phyloP scores from a whole-genome alignment of 1,284 basidiomycete genomes.

The Pyrrhoderma lamaoense region DNA sequence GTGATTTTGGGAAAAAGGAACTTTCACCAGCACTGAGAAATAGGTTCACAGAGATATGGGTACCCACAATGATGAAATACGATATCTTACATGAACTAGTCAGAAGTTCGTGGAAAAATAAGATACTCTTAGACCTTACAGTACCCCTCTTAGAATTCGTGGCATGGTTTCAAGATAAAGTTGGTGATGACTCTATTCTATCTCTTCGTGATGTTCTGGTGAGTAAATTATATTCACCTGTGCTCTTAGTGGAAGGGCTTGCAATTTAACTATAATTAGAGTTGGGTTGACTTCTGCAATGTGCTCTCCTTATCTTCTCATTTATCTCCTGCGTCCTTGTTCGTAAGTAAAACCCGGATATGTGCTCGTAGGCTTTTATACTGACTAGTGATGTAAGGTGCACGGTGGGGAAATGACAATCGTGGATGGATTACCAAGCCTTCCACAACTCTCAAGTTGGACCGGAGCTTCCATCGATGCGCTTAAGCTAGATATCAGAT shows the following conservation, averaged over 20 bases:
- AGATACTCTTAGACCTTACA: constrained; percentile 55
- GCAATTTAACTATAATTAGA: constrained; percentile 37
- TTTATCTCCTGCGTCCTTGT: constrained; percentile 49
- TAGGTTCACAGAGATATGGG: constrained; percentile 99
- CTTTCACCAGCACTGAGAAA: constrained; percentile 95
- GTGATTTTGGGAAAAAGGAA: constrained; percentile 99
- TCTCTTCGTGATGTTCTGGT: constrained; percentile 89
- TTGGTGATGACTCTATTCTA: constrained; percentile 63
- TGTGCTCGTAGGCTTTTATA: constrained; percentile 10
- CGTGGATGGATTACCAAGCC: constrained; percentile 69
- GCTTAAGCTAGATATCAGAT: background rate
- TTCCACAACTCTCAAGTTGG: constrained; percentile 31
- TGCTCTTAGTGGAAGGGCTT: background rate
- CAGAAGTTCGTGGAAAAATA: constrained; percentile 60
- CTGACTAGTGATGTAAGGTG: constrained; percentile 42
- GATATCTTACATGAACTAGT: constrained; percentile 80
- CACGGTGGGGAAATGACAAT: constrained; percentile 85
- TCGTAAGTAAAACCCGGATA: constrained; percentile 49
- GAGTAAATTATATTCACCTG: constrained; percentile 25
- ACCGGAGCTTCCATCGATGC: constrained; percentile 34
- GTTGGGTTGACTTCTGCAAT: constrained; percentile 91
- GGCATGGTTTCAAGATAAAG: constrained; percentile 67
- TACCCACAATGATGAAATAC: constrained; percentile 77
- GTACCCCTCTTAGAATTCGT: constrained; percentile 70
- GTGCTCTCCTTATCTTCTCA: constrained; percentile 36